A percentile compares a stretch with the other conserved stretches of the same genome.
Evolutionary conservation across 2,329 filamentous ascomycete genomes (phyloP).

Genomic region (Diaporthe capsici): DNA sequence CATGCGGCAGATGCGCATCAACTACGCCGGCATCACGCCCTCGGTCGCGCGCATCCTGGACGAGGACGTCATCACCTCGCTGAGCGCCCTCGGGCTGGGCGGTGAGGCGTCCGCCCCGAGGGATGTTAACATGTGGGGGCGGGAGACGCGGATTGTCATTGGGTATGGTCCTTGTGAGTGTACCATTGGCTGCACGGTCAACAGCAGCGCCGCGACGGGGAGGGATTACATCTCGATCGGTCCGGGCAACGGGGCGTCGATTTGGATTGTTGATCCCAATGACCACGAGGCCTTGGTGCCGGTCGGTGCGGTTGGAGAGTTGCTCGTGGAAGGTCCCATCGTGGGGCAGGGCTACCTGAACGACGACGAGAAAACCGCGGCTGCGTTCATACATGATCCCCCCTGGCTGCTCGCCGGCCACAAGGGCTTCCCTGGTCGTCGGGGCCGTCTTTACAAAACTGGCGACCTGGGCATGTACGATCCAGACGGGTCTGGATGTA

Average conservation of each 20-base stretch:
- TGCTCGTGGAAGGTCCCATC: slow-evolving; percentile 59
- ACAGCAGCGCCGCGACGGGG: slow-evolving; percentile 45
- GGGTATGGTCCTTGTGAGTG: slow-evolving; percentile 69
- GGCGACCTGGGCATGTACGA: slow-evolving; percentile 63
- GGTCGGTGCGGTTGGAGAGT: slow-evolving; percentile 51
- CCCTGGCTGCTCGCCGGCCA: slow-evolving; percentile 50
- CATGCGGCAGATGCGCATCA: slow-evolving; percentile 51
- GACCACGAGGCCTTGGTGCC: slow-evolving; percentile 48
- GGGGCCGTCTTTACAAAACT: slow-evolving; percentile 62
- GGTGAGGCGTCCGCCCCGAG: slow-evolving; percentile 67
- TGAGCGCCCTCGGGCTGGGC: slow-evolving; percentile 63
- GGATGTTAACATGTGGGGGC: slow-evolving; percentile 63
- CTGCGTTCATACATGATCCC: slow-evolving; percentile 48
- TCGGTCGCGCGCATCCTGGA: slow-evolving; percentile 64
- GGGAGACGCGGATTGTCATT: slow-evolving; percentile 62
- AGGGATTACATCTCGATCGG: slow-evolving; percentile 47
- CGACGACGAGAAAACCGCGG: slow-evolving; percentile 51
- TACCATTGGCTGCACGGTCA: slow-evolving; percentile 57
- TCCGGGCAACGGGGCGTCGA: slow-evolving; percentile 44
- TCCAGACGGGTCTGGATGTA: slow-evolving; percentile 52
- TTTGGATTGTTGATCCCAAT: slow-evolving; percentile 48
- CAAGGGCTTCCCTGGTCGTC: slow-evolving; percentile 49
- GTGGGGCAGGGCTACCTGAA: slow-evolving; percentile 66
- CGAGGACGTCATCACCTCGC: slow-evolving; percentile 60
- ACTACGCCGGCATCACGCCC: slow-evolving; percentile 66